Base-by-base conservation (phyloP, 495 filamentous ascomycete species). In the Hypoxylon intermedium region DNA sequence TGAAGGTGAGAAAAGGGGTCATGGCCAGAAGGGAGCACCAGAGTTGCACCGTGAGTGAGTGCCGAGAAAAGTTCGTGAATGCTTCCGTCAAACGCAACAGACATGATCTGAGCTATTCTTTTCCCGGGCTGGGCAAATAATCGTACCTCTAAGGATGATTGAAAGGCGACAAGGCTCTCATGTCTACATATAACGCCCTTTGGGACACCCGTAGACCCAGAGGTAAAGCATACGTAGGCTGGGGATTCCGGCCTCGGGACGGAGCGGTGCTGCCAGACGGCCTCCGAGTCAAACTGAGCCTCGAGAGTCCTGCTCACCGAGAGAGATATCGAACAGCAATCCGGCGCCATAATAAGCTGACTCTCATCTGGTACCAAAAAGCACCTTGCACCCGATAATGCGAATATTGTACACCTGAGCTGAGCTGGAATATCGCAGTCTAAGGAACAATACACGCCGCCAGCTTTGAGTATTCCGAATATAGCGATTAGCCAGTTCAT, bases 51-150 rank as follows among this genome's bases (percentile, higher is more conserved):
- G 43, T 77, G 73, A 28, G 59, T 58, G 6, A 78, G 45, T 7
- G 75, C 68, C 7, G 72, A 72, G 26, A 78, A 78, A 7, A 78
- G 69, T 44, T 77, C 75, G 36, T 72, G 67, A 19, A 76, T 73
- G 37, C 58, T 66, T 0, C 72, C 75, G 53, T 78, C 75, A 50
- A 78, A 78, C 3, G 51, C 71, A n/a, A 51, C 52, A 0, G 69
- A 75, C 65, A 74, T 68, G 19, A 71, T 16, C 43, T 78, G 75
- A 0, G 72, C 45, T 2, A 74, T 55, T 15, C 53, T 53, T 16
- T n/a, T n/a, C 11, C 73, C 74, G 2, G 67, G 63, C 1, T 36
- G 18, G 0, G 72, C 70, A 44, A 28, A 41, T 18, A 77, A 37
- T 7, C 74, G 53, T 15, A 67, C 65, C 21, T 52, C 24, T 13